Base-by-base conservation (phyloP, 192 early-diverging fungal genomes). In the Jimgerdemannia flammicorona region DNA sequence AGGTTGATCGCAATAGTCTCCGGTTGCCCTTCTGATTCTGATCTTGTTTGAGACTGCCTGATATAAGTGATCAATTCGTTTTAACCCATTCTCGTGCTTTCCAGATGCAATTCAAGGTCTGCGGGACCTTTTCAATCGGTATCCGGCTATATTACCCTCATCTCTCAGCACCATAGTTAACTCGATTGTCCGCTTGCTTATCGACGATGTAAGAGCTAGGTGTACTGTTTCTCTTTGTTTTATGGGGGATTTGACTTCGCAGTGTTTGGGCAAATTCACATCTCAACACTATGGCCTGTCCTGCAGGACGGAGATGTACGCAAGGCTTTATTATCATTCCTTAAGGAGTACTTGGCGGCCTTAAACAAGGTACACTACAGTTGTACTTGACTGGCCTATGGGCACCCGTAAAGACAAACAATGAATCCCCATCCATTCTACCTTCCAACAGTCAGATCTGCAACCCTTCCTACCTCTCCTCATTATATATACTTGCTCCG, bases 401-500 rank as follows among this genome's bases (percentile, higher is more conserved):
- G 29, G 19, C n/a, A 70, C 8, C 40, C 7, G 11, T 0, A 66
- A 69, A 11, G 4, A 42, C 11, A 59, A 41, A 8, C 43, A 41
- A 43, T 20, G 4, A 6, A 9, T 42, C 75, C 43, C 19, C 39
- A 29, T 54, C 49, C 42, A 29, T 29, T 29, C 29, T 29, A 29
- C 29, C 29, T 20, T 17, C 2, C 8, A 17, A 40, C 63, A 77
- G 71, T 65, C 73, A 9, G 91, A 95, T 44, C 68, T 95, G 29
- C 85, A 88, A 68, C 93, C 95, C 39, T 97, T 97, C 80, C 75
- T 94, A 70, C 85, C 94, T 3, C 79, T 95, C 42, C 83, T 94
- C 40, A 86, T 94, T 66, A 90, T 93, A 3, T 95, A 91, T 72
- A 91, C 90, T 3, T 95, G 92, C 80, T 93, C 95, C 14, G 94